Evolutionary conservation across 2,329 filamentous ascomycete genomes (phyloP).

Genomic region (Phialophora chinensis): DNA sequence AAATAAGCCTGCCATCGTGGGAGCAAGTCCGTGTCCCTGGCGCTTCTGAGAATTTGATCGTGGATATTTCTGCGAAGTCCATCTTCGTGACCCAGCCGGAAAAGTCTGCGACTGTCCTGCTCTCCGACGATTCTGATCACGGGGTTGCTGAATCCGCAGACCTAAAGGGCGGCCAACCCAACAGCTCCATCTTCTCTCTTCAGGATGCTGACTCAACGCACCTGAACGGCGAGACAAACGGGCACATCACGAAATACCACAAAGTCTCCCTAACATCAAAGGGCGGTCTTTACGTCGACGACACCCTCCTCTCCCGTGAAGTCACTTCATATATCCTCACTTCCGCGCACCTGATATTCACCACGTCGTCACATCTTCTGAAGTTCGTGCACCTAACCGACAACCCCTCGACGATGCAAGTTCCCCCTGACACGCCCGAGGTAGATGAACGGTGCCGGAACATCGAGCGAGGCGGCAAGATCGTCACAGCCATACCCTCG

Average conservation of each 20-base stretch:
- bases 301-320: slow-evolving; percentile 75
- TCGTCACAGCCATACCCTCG: slow-evolving; percentile 88
- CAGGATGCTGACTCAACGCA: not conserved
- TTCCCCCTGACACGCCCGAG: slow-evolving; percentile 87
- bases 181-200: slow-evolving; percentile 27
- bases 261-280: slow-evolving; percentile 71
- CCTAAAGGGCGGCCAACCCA: slow-evolving; percentile 22
- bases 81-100: slow-evolving; percentile 25
- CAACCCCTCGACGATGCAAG: slow-evolving; percentile 52
- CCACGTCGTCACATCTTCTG: slow-evolving; percentile 87
- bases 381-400: slow-evolving; percentile 85
- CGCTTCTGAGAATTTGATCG: slow-evolving; percentile 24
- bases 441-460: slow-evolving; percentile 89
- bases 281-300: slow-evolving; percentile 80
- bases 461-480: slow-evolving; percentile 84
- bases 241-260: slow-evolving; percentile 25
- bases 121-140: slow-evolving; percentile 5
- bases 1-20: not conserved
- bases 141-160: not conserved
- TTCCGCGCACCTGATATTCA: slow-evolving; percentile 82
- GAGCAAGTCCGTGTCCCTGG: slow-evolving; percentile 18
- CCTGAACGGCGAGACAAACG: slow-evolving; percentile 18
- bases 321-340: slow-evolving; percentile 91
- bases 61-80: slow-evolving; percentile 26
- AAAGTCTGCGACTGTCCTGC: slow-evolving; percentile 17